phyloP scores from a whole-genome alignment of 2,329 filamentous ascomycete species.

The Cercospora beticola region DNA sequence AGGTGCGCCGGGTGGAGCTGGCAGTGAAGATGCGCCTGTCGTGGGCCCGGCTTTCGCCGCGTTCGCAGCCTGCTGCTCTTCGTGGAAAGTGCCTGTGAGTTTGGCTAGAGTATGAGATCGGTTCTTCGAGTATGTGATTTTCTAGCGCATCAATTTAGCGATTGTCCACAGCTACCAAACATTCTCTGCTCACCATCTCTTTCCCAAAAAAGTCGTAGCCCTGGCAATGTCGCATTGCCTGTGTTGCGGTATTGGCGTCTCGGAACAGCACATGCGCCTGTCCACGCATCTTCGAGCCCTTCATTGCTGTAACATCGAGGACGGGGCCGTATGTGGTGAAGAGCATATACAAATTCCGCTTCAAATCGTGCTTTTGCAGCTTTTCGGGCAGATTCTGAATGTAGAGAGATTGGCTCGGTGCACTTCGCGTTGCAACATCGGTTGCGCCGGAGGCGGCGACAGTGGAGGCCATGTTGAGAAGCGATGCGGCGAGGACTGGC shows the following conservation, averaged over 20 bases:
- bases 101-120: conserved; percentile 87
- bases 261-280: conserved; percentile 92
- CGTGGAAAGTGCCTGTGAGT: conserved; percentile 84
- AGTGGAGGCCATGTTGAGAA: conserved; percentile 9
- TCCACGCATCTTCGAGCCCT: conserved; percentile 88
- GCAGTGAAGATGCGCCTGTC: conserved; percentile 11
- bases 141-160: conserved; percentile 52
- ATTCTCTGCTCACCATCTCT: conserved; percentile 66
- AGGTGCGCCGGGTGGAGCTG: conserved; percentile 30
- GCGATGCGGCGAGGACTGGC: neutral
- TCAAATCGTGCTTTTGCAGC: conserved; percentile 83
- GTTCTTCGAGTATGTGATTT: conserved; percentile 85
- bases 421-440: conserved; percentile 9
- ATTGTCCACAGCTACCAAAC: neutral
- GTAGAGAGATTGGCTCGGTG: conserved; percentile 65
- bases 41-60: conserved; percentile 45
- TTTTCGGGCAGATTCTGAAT: conserved; percentile 86
- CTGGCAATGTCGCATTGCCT: conserved; percentile 86
- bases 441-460: conserved; percentile 4
- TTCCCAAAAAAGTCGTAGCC: conserved; percentile 82
- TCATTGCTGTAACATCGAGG: conserved; percentile 85
- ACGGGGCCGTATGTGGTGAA: conserved; percentile 93
- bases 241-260: conserved; percentile 86
- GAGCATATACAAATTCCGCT: conserved; percentile 84
- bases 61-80: conserved; percentile 36